phyloP scores from a whole-genome alignment of 352 stramenopile species.

The Phytophthora pisi region DNA sequence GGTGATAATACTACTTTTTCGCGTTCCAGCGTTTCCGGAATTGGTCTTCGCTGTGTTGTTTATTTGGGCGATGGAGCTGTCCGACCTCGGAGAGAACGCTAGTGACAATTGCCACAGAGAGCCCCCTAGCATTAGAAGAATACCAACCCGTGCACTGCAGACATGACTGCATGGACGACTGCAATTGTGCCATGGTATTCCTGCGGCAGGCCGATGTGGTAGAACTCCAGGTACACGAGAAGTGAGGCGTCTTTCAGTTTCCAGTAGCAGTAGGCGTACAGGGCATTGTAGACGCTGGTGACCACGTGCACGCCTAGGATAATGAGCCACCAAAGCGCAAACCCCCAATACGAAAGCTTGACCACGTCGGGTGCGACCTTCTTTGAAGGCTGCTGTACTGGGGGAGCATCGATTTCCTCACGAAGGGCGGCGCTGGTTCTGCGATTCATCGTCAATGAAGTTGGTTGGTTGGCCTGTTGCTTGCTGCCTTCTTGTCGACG shows the following conservation, averaged over 20 bases:
- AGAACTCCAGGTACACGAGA: conserved; percentile 13
- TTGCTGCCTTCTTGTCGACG: too few species aligned
- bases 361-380: not conserved
- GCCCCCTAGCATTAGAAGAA: conserved; percentile 14
- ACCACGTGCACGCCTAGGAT: not conserved
- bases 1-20: not conserved
- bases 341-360: conserved; percentile 4
- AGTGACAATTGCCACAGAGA: conserved; percentile 7
- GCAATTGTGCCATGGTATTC: conserved; percentile 20
- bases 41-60: not conserved
- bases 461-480: too few species aligned
- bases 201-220: conserved; percentile 13
- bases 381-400: not conserved
- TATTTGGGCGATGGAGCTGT: not conserved
- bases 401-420: not conserved
- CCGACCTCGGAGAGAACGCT: conserved; percentile 5
- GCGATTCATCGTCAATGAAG: not conserved
- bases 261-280: conserved; percentile 10
- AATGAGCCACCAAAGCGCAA: not conserved
- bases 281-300: conserved; percentile 7
- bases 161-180: conserved; percentile 19
- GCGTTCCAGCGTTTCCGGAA: not conserved
- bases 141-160: conserved; percentile 19
- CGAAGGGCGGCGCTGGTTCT: not conserved
- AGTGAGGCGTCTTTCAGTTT: conserved; percentile 8